These are phyloP conservation scores for Candida stauntonica DNA, from an alignment of 805 yeast species.

Conservation along the genomic window DNA sequence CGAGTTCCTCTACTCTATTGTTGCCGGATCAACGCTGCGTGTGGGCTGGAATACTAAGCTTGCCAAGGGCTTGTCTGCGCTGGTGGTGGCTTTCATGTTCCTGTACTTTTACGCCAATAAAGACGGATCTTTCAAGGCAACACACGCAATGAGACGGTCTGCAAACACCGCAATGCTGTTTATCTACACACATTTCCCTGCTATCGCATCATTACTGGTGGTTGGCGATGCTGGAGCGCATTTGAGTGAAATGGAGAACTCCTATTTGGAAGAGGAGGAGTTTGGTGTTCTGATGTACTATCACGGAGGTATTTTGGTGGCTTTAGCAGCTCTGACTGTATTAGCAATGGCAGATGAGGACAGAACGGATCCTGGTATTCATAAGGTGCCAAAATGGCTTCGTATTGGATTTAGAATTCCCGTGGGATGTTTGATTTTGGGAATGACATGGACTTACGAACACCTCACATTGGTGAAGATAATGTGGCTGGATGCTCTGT, in stretches of 20 bases:
- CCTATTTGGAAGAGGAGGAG: conserved; percentile 26
- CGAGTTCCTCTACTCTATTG: conserved; percentile 52
- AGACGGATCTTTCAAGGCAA: conserved; percentile 43
- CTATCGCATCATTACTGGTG: conserved; percentile 46
- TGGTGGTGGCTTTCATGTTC: conserved; percentile 44
- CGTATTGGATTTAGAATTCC: conserved; percentile 41
- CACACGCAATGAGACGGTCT: conserved; percentile 50
- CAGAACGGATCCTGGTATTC: conserved; percentile 34
- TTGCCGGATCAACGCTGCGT: conserved; percentile 44
- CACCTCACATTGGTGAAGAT: conserved; percentile 33
- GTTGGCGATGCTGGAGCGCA: conserved; percentile 60
- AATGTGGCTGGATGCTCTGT: conserved; percentile 39
- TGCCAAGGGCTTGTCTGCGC: conserved; percentile 44
- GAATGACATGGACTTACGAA: conserved; percentile 41
- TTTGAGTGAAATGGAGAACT: conserved; percentile 31
- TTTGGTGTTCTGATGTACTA: conserved; percentile 45
- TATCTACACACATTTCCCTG: conserved; percentile 46
- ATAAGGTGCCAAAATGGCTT: conserved; percentile 31
- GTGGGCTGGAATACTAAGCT: conserved; percentile 37
- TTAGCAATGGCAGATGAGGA: conserved; percentile 44
- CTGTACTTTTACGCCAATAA: conserved; percentile 54
- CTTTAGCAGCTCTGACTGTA: conserved; percentile 35
- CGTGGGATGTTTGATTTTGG: conserved; percentile 35
- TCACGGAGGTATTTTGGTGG: conserved; percentile 48
- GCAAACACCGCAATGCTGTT: conserved; percentile 42